Evolutionary conservation across 345 rosid species (phyloP).

Genomic region (Corchorus olitorius): DNA sequence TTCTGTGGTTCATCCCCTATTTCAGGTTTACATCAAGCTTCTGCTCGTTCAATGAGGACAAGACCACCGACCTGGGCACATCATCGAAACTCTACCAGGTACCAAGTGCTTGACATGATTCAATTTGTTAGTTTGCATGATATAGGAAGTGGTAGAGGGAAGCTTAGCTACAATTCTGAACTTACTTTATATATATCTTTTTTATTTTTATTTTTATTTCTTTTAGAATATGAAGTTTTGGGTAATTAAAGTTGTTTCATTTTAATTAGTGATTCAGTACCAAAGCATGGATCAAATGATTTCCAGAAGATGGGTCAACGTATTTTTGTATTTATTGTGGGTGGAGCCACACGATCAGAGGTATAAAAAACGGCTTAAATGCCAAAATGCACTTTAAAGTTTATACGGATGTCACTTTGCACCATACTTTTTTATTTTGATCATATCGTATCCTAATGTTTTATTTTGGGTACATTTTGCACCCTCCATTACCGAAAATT

Average conservation of each 20-base stretch:
- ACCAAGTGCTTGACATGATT: conserved; percentile 45
- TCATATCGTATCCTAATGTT: too few relatives aligned
- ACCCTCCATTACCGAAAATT: too few relatives aligned
- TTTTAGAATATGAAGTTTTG: too few relatives aligned
- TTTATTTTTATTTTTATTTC: too few relatives aligned
- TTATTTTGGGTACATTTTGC: too few relatives aligned
- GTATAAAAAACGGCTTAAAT: too few relatives aligned
- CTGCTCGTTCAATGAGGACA: conserved; percentile 77
- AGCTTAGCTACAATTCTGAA: too few relatives aligned
- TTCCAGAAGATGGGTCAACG: conserved; percentile 76
- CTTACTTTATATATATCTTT: too few relatives aligned
- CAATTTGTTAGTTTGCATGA: background rate
- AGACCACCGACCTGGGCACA: conserved; percentile 76
- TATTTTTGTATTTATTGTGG: conserved; percentile 75
- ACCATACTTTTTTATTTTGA: too few relatives aligned
- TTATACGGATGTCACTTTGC: too few relatives aligned
- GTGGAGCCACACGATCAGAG: conserved; percentile 96
- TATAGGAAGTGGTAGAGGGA: too few relatives aligned
- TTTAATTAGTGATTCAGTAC: conserved; percentile 59
- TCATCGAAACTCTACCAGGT: conserved; percentile 64
- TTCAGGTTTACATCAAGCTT: conserved; percentile 17
- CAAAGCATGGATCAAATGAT: conserved; percentile 52
- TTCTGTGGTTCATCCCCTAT: conserved; percentile 34
- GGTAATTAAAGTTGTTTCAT: conserved; percentile 7
- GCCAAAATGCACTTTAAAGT: too few relatives aligned